Evolutionary conservation across 2,329 filamentous ascomycete species (phyloP).

Genomic region (Colletotrichum viniferum): DNA sequence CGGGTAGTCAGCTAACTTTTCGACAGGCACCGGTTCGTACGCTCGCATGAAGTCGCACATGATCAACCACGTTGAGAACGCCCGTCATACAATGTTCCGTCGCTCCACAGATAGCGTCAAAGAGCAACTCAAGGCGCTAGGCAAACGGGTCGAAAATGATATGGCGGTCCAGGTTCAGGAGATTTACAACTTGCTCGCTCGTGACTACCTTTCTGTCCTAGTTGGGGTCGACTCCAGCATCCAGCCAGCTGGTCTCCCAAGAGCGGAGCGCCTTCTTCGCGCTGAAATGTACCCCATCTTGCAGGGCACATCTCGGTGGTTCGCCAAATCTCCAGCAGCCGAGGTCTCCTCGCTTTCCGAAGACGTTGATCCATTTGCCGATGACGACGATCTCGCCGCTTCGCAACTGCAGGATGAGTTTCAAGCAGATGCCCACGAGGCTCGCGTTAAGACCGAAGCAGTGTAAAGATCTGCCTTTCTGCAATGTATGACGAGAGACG

Average conservation of each 20-base stretch:
- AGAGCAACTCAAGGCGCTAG: slow-evolving; percentile 16
- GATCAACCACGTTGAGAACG: slow-evolving; percentile 23
- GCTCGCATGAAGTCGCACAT: slow-evolving; percentile 30
- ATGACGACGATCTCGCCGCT: neutral
- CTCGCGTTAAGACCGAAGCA: neutral
- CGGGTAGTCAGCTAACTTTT: neutral
- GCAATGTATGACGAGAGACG: neutral
- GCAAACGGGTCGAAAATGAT: neutral
- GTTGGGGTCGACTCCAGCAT: neutral
- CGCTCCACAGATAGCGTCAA: slow-evolving; percentile 20
- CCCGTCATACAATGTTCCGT: slow-evolving; percentile 24
- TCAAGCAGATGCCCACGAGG: neutral
- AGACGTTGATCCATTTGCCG: neutral
- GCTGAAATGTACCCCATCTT: neutral
- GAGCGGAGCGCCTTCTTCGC: neutral
- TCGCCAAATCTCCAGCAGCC: neutral
- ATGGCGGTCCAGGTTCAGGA: neutral
- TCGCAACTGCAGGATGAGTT: neutral
- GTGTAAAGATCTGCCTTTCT: too few relatives aligned
- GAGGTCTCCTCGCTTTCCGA: neutral
- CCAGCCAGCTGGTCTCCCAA: neutral
- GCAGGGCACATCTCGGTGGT: neutral
- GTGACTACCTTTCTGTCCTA: slow-evolving; percentile 9
- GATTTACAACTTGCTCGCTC: slow-evolving; percentile 7
- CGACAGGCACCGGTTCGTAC: slow-evolving; percentile 24